Conservation (phyloP, 257 asterid genomes). For the Linderniella brevidens region DNA sequence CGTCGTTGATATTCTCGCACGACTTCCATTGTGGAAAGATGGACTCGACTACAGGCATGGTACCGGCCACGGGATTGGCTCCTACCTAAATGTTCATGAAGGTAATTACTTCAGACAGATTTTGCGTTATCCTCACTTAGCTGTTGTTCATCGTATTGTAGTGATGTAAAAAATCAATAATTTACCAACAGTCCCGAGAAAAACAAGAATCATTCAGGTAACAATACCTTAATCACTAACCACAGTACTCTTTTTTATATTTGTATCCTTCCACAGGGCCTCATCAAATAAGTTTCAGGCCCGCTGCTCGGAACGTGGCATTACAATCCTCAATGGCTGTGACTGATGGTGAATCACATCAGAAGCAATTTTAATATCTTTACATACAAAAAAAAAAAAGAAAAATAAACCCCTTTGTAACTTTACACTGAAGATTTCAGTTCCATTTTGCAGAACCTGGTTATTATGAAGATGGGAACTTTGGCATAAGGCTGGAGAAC, state of each 20-base stretch:
- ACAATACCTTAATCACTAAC: too few relatives aligned
- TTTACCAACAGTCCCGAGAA: too few relatives aligned
- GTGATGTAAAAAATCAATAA: too few relatives aligned
- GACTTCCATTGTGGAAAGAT: constrained; percentile 77
- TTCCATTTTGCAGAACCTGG: constrained; percentile 64
- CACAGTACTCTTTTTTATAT: background rate
- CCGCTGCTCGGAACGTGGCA: constrained; percentile 57
- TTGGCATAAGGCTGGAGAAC: constrained; percentile 90
- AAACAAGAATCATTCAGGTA: too few relatives aligned
- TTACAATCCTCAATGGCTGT: constrained; percentile 88
- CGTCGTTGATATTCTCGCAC: constrained; percentile 74
- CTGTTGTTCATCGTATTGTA: too few relatives aligned
- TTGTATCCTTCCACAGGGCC: constrained; percentile 39
- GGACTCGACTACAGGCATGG: constrained; percentile 99
- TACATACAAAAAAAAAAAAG: too few relatives aligned
- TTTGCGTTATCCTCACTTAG: too few relatives aligned
- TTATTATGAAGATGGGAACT: constrained; percentile 89
- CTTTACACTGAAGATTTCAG: too few relatives aligned
- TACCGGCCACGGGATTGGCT: constrained; percentile 96
- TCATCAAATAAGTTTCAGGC: constrained; percentile 85
- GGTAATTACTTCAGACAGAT: too few relatives aligned
- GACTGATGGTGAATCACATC: constrained; percentile 48
- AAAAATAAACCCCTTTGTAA: too few relatives aligned
- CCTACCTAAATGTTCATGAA: constrained; percentile 91
- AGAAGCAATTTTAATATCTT: too few relatives aligned